Evolutionary conservation across 108 stramenopile species (phyloP).

Genomic region (Hondaea fermentalgiana): DNA sequence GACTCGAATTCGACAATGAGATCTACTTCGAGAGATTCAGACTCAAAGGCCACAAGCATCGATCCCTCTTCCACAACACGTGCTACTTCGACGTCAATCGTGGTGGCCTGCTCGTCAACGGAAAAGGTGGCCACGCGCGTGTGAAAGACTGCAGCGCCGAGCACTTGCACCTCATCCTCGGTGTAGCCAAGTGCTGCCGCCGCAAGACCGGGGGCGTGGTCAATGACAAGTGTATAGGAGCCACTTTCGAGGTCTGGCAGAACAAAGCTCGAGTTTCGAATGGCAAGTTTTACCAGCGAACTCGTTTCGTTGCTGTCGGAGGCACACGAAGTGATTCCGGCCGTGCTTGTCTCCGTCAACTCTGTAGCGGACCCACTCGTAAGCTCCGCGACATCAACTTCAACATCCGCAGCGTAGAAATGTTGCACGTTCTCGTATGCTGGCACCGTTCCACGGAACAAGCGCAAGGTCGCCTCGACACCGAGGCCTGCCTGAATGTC

Average conservation of each 20-base stretch:
- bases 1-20: background rate
- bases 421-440: background rate
- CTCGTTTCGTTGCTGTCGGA: background rate
- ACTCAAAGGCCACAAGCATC: background rate
- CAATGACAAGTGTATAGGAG: background rate
- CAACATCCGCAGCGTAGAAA: background rate
- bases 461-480: background rate
- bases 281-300: background rate
- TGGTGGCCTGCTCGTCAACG: background rate
- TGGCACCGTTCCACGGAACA: constrained; percentile 1
- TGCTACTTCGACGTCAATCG: background rate
- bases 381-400: background rate
- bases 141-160: background rate
- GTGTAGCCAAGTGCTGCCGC: background rate
- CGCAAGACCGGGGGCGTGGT: background rate
- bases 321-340: background rate
- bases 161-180: background rate
- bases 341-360: background rate
- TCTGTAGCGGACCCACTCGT: background rate
- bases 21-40: background rate
- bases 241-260: background rate
- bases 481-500: background rate
- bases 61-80: background rate
- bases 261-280: background rate
- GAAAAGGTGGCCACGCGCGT: background rate